Percentiles rank a stretch among this genome's conserved stretches.
Evolutionary conservation across 2,329 filamentous ascomycete genomes (phyloP).

Genomic region (Sporothrix schenckii): DNA sequence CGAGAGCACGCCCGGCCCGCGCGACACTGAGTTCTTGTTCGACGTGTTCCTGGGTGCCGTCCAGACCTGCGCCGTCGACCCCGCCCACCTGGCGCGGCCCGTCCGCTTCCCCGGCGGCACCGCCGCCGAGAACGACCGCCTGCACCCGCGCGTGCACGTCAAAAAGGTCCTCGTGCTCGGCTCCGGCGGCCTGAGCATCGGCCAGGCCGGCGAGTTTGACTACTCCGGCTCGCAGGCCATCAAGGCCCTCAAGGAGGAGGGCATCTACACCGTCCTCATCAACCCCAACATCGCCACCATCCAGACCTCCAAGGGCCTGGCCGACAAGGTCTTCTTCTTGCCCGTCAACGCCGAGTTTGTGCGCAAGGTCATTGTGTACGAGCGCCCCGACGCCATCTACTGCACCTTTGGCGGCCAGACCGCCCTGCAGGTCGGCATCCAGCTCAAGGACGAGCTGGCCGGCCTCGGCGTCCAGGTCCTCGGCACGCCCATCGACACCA

Average conservation of each 20-base stretch:
- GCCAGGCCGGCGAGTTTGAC: slow-evolving; percentile 97
- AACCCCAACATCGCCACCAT: slow-evolving; percentile 99
- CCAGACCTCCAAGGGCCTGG: slow-evolving; percentile 95
- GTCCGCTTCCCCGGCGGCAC: slow-evolving; percentile 88
- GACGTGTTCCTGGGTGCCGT: slow-evolving; percentile 94
- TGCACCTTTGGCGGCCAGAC: slow-evolving; percentile 98
- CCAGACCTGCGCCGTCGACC: slow-evolving; percentile 67
- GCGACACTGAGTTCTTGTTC: slow-evolving; percentile 95
- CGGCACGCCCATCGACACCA: slow-evolving; percentile 94
- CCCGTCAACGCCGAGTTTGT: slow-evolving; percentile 97
- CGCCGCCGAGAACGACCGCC: slow-evolving; percentile 73
- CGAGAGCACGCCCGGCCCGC: slow-evolving; percentile 91
- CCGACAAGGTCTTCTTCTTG: slow-evolving; percentile 98
- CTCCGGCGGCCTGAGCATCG: slow-evolving; percentile 93
- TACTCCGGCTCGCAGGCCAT: slow-evolving; percentile 98
- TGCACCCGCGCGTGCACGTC: slow-evolving; percentile 77
- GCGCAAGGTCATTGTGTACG: slow-evolving; percentile 93
- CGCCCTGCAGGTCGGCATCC: slow-evolving; percentile 92
- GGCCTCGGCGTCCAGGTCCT: slow-evolving; percentile 88
- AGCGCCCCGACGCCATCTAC: slow-evolving; percentile 94
- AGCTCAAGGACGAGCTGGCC: slow-evolving; percentile 97
- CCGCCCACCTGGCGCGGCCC: slow-evolving; percentile 67
- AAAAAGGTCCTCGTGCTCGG: slow-evolving; percentile 96
- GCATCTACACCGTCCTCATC: slow-evolving; percentile 96
- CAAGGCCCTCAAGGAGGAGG: slow-evolving; percentile 96